Base-by-base conservation (phyloP, 129 eudicot genomes). In the Flaveria linearis region DNA sequence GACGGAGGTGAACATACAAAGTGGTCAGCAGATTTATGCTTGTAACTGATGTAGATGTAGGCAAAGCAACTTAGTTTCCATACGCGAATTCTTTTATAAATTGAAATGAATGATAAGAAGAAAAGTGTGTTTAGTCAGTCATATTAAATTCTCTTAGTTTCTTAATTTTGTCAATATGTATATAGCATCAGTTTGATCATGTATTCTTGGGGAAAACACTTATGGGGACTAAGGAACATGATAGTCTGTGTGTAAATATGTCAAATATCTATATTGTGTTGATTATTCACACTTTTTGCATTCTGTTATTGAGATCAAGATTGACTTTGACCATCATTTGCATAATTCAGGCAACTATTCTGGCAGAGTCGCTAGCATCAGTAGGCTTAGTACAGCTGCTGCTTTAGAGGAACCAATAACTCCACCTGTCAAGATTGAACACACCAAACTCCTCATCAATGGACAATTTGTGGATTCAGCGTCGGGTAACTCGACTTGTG, bases 401-500 rank as follows among this genome's bases (percentile, higher is more conserved):
- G 88, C 86, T 12, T 60, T 80, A 74, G 96, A 92, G 72, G 94
- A 85, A 78, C 89, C 88, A 30, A 84, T 92, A 33, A 74, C 78
- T 39, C 92, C 96, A 49, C 85, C 92, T 55, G 90, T 92, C 62
- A 77, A 80, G 46, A 74, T 90, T 53, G 84, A 82, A 49, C 46
- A 86, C 60, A 90, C 94, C 66, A 80, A 90, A 84, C 94, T 90
- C 36, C 86, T 92, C n/a, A 92, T 92, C 65, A 85, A 92, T 83
- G 98, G 98, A 1, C 72, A 90, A 4, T 90, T 92, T 86, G 92
- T 92, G 8, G 96, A 92, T 80, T 83, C 96, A 68, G 98, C 96
- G 1, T 92, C 98, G 67, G 98, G 94, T 90, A 20, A 39, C 9
- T 79, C 16, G 62, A 57, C 30, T 78, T 30, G 51, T 71, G 15